These are phyloP conservation scores for Plectosphaerella sp. DNA, from an alignment of 2,329 filamentous ascomycete genomes.

Conservation along the genomic window DNA sequence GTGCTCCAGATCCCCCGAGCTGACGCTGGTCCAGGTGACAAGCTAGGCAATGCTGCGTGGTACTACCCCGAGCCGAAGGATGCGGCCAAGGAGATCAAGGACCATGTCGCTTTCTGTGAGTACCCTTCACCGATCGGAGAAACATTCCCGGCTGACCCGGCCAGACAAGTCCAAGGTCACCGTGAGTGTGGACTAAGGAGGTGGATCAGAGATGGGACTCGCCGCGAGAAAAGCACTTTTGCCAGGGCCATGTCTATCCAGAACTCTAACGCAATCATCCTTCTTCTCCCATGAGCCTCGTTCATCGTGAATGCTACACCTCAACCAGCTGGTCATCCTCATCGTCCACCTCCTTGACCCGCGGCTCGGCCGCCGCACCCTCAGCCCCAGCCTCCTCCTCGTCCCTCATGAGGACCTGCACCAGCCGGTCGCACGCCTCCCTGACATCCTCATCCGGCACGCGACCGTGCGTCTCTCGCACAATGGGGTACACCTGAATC, in stretches of 20 bases:
- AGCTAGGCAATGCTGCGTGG: conserved; percentile 52
- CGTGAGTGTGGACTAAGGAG: conserved; percentile 11
- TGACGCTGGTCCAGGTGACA: conserved; percentile 26
- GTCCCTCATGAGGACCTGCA: conserved; percentile 82
- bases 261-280: not conserved
- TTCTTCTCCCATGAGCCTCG: not conserved
- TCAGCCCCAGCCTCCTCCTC: conserved; percentile 55
- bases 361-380: conserved; percentile 24
- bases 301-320: conserved; percentile 30
- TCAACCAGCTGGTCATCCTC: conserved; percentile 51
- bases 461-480: conserved; percentile 78
- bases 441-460: conserved; percentile 74
- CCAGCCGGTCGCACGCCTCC: conserved; percentile 82
- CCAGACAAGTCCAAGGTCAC: conserved; percentile 29
- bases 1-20: not conserved
- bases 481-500: conserved; percentile 81
- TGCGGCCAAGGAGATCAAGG: conserved; percentile 45
- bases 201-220: not conserved
- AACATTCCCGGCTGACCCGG: conserved; percentile 4
- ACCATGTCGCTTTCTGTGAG: conserved; percentile 56
- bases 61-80: conserved; percentile 49
- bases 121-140: not conserved
- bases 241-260: too few species aligned
- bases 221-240: not conserved
- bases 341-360: conserved; percentile 37